These are phyloP conservation scores for Suhomyces chickasaworum DNA, from an alignment of 1,139 yeast species.

Conservation along the genomic window DNA sequence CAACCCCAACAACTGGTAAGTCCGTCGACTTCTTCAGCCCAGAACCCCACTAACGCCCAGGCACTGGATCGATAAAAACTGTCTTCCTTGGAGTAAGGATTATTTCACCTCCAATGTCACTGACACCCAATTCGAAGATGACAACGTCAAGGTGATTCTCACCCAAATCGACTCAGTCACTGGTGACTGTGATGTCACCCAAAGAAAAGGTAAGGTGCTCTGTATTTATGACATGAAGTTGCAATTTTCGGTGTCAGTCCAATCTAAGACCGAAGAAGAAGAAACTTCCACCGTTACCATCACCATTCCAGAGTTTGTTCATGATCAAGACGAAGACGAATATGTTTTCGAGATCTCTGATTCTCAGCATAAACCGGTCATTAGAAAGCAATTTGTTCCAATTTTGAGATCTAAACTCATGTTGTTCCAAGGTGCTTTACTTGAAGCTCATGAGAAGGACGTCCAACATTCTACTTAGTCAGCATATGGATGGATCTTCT, in stretches of 20 bases:
- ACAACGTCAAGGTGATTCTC: conserved; percentile 37
- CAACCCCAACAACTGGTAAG: conserved; percentile 82
- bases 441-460: conserved; percentile 60
- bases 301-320: conserved; percentile 66
- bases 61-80: conserved; percentile 87
- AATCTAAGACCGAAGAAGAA: conserved; percentile 22
- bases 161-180: conserved; percentile 47
- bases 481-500: background rate
- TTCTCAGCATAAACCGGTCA: conserved; percentile 30
- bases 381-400: conserved; percentile 55
- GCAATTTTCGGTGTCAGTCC: conserved; percentile 46
- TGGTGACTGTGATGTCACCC: conserved; percentile 82
- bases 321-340: conserved; percentile 68
- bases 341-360: conserved; percentile 55
- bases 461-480: conserved; percentile 43
- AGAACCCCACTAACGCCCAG: conserved; percentile 33
- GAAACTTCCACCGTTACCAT: conserved; percentile 31
- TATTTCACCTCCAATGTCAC: conserved; percentile 53
- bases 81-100: conserved; percentile 71
- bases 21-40: conserved; percentile 14
- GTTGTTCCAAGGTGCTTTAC: conserved; percentile 62
- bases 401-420: conserved; percentile 47
- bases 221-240: conserved; percentile 70
- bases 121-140: conserved; percentile 37
- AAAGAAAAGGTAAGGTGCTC: conserved; percentile 76